Evolutionary conservation across 1,284 basidiomycete species (phyloP).

Genomic region (Gymnopus androsaceus): DNA sequence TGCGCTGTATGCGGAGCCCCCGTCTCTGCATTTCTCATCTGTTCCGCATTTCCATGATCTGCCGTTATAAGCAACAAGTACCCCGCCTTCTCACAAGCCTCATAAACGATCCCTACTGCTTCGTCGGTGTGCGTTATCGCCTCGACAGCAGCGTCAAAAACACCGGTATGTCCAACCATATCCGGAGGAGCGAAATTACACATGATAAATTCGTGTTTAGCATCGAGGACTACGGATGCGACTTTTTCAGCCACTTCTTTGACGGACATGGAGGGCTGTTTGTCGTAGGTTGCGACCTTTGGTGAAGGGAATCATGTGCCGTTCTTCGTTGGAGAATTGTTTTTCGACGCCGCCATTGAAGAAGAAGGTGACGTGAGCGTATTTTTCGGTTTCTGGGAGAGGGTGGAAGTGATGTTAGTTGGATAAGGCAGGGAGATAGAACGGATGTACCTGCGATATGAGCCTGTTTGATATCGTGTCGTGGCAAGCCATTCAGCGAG

Average conservation of each 20-base stretch:
- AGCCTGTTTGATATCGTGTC: slow-evolving; percentile 77
- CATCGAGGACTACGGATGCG: slow-evolving; percentile 73
- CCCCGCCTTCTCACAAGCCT: slow-evolving; percentile 81
- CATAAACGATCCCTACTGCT: slow-evolving; percentile 83
- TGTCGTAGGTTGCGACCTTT: slow-evolving; percentile 88
- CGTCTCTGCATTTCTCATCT: slow-evolving; percentile 85
- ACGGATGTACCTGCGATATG: slow-evolving; percentile 72
- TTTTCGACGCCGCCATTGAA: slow-evolving; percentile 95
- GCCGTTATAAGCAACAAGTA: slow-evolving; percentile 86
- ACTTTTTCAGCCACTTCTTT: slow-evolving; percentile 87
- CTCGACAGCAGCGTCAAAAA: slow-evolving; percentile 84
- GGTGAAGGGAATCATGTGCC: slow-evolving; percentile 89
- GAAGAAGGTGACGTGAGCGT: slow-evolving; percentile 95
- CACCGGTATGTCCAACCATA: slow-evolving; percentile 93
- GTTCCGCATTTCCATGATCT: slow-evolving; percentile 92
- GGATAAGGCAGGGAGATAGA: background rate
- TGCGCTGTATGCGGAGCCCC: slow-evolving; percentile 86
- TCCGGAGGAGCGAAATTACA: slow-evolving; percentile 95
- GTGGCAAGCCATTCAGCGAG: slow-evolving; percentile 86
- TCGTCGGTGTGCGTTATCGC: slow-evolving; percentile 83
- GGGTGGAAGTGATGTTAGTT: background rate
- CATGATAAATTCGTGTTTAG: slow-evolving; percentile 86
- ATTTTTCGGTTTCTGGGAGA: slow-evolving; percentile 84
- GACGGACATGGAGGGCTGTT: slow-evolving; percentile 85
- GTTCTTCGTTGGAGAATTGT: slow-evolving; percentile 80